A percentile compares a stretch with the other conserved stretches of the same genome.
Conservation (phyloP, 2,329 filamentous ascomycete species). For the Paecilomyces fulvus region DNA sequence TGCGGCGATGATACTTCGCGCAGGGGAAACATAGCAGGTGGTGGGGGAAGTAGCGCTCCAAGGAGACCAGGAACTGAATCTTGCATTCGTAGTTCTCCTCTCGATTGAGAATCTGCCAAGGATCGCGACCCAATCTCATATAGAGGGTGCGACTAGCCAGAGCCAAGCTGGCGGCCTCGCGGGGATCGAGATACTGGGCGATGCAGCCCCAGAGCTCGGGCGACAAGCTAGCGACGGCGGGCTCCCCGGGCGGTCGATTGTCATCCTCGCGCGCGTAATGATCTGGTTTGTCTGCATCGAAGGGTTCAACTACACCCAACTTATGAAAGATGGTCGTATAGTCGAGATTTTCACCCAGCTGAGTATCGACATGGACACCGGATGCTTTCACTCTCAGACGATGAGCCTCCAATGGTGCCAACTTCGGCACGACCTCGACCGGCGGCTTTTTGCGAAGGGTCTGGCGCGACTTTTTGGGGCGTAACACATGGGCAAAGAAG, state of each 20-base stretch:
- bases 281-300: conserved; percentile 13
- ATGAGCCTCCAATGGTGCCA: conserved; percentile 27
- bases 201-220: conserved; percentile 40
- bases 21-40: conserved; percentile 55
- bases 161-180: conserved; percentile 43
- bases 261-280: conserved; percentile 9
- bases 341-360: conserved; percentile 28
- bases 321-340: conserved; percentile 29
- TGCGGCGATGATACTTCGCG: conserved; percentile 46
- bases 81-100: conserved; percentile 40
- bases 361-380: conserved; percentile 22
- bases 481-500: conserved; percentile 2
- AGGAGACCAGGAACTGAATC: conserved; percentile 42
- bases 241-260: conserved; percentile 28
- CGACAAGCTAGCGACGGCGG: conserved; percentile 38
- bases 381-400: conserved; percentile 22
- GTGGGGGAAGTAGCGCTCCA: conserved; percentile 45
- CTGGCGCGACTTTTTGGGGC: conserved; percentile 9
- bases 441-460: conserved; percentile 7
- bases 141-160: conserved; percentile 42
- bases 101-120: conserved; percentile 31
- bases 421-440: neutral
- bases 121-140: conserved; percentile 31
- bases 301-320: conserved; percentile 22
- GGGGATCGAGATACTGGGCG: conserved; percentile 32